Conservation (phyloP, 768 basidiomycete species). For the Basidioascus undulatus region DNA sequence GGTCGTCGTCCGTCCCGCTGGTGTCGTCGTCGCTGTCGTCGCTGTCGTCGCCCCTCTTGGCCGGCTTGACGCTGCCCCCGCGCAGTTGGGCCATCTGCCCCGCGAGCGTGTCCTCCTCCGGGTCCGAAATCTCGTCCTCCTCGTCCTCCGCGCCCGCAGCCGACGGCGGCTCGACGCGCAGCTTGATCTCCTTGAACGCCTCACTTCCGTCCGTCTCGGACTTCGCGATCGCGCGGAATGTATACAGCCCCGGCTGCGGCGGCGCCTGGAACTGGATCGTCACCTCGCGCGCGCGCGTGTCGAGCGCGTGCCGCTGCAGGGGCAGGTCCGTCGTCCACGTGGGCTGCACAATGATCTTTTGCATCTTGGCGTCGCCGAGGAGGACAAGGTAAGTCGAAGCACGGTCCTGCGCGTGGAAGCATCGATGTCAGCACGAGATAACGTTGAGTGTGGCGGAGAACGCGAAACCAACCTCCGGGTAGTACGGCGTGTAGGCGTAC, state of each 20-base stretch:
- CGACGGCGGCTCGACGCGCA: conserved; percentile 52
- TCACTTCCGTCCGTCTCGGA: conserved; percentile 81
- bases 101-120: conserved; percentile 84
- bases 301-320: conserved; percentile 11
- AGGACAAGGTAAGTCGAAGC: too few species aligned
- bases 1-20: conserved; percentile 23
- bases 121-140: conserved; percentile 93
- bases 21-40: conserved; percentile 27
- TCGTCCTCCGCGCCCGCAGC: conserved; percentile 32
- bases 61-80: conserved; percentile 59
- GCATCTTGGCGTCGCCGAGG: conserved; percentile 62
- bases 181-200: conserved; percentile 39
- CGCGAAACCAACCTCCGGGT: too few species aligned
- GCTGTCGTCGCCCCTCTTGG: conserved; percentile 16
- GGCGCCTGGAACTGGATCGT: conserved; percentile 80
- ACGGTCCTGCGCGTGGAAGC: too few species aligned
- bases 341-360: conserved; percentile 68
- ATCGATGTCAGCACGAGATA: too few species aligned
- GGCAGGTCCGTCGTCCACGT: conserved; percentile 60
- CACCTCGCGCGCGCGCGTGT: not conserved
- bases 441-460: too few species aligned
- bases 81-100: conserved; percentile 97
- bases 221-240: conserved; percentile 64
- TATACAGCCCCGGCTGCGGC: conserved; percentile 52
- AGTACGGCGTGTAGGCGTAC: too few species aligned